Base-by-base conservation (phyloP, 176 grass and related monocot species). In the Bromus sterilis region DNA sequence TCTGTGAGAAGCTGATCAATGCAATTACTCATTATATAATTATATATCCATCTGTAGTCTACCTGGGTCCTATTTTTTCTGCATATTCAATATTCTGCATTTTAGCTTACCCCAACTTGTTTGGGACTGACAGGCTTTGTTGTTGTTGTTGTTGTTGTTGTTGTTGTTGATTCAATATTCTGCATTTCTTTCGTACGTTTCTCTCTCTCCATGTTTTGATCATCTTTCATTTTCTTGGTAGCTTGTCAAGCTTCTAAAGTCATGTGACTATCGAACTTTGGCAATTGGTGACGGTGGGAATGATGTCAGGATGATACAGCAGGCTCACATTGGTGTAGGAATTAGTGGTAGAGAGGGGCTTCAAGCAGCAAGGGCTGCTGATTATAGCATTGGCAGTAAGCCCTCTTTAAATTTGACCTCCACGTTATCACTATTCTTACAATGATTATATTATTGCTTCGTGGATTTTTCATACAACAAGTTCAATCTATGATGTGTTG, bases 241-340 rank as follows among this genome's bases (percentile, higher is more conserved):
- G 95, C 88, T 98, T 70, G 90, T 98, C 35, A 83, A 93, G 85
- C 90, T 98, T 66, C 75, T 98, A 35, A 98, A 98, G 77, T 94
- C 92, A 48, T 98, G 95, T 80, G 95, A 98, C 86, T 98, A 98
- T 83, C 90, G 90, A 91, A 98, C 92, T 85, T 85, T 94, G 80
- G 95, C 95, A 59, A 98, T 98, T 81, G 95, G 95, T 60, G 95
- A 98, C 71, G 95, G 95, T 86, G 95, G 92, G 71, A 98, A 98
- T 91, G 95, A 98, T 89, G 92, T 98, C 79, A 93, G 90, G 77
- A 98, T 98, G 95, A 98, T 98, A 85, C 95, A 98, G 34, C 92
- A 93, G 75, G 92, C 95, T 63, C 78, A 98, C 78, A 98, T 98
- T 83, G 95, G 95, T 84, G 92, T 98, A 41, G 95, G 95, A 62